Conservation (phyloP, 2,329 filamentous ascomycete species). For the Cryphonectria parasitica region DNA sequence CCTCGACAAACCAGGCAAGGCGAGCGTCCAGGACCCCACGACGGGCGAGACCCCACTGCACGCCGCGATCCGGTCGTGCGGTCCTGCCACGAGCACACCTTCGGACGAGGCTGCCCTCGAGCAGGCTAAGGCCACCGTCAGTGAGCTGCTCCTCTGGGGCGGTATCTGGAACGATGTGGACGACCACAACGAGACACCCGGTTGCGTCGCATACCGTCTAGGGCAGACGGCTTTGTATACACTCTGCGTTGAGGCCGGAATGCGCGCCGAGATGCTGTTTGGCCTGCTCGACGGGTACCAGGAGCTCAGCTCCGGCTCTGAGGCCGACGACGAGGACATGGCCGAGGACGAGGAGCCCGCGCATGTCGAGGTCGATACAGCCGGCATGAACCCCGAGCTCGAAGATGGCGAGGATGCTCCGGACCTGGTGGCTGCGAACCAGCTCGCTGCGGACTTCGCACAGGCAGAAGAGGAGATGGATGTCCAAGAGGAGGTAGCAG, state of each 20-base stretch:
- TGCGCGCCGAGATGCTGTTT: constrained; percentile 86
- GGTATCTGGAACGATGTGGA: constrained; percentile 99
- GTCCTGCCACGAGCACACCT: constrained; percentile 41
- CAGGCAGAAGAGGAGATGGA: constrained; percentile 26
- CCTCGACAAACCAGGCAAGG: constrained; percentile 63
- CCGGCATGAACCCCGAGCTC: constrained; percentile 29
- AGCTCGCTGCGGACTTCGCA: constrained; percentile 23
- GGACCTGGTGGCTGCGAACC: constrained; percentile 34
- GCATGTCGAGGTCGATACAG: constrained; percentile 24
- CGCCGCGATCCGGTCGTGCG: constrained; percentile 81
- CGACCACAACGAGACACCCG: constrained; percentile 83
- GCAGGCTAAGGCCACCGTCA: constrained; percentile 68
- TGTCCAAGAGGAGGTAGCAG: constrained; percentile 35
- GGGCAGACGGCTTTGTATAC: constrained; percentile 75
- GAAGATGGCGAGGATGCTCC: constrained; percentile 41
- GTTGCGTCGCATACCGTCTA: constrained; percentile 77
- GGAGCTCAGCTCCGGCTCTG: constrained; percentile 62
- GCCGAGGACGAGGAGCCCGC: constrained; percentile 30
- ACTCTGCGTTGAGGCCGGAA: constrained; percentile 84
- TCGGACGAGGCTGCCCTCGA: constrained; percentile 48
- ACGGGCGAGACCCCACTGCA: constrained; percentile 90
- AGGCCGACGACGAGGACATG: constrained; percentile 51
- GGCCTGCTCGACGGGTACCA: constrained; percentile 83
- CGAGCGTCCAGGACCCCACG: constrained; percentile 80
- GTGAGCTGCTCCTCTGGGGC: constrained; percentile 80